phyloP scores from a whole-genome alignment of 345 rosid genomes.

The Euphorbia peplus region DNA sequence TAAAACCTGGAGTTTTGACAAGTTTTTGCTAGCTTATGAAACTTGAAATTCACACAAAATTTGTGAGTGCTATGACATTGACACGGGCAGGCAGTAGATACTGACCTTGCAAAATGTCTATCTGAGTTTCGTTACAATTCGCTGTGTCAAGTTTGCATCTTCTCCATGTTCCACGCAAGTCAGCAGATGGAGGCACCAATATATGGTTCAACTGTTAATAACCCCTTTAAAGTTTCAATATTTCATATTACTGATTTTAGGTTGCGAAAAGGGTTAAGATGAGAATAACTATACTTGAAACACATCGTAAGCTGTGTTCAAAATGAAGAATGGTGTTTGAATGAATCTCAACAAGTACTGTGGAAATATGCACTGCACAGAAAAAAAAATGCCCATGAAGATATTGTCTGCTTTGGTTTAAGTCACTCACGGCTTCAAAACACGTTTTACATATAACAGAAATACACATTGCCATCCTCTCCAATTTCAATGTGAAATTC shows the following conservation, averaged over 20 bases:
- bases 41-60: background rate
- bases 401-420: too few species aligned
- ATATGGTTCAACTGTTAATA: conserved; percentile 64
- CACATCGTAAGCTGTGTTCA: conserved; percentile 91
- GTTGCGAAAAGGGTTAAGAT: conserved; percentile 1
- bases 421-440: too few species aligned
- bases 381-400: conserved; percentile 10
- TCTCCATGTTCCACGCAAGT: conserved; percentile 60
- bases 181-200: conserved; percentile 83
- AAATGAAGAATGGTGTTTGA: conserved; percentile 64
- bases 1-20: conserved; percentile 47
- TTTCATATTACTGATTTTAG: background rate
- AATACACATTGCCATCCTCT: too few species aligned
- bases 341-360: conserved; percentile 68
- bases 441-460: too few species aligned
- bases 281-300: conserved; percentile 52
- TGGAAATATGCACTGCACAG: conserved; percentile 84
- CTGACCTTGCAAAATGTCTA: conserved; percentile 61
- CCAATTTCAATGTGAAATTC: too few species aligned
- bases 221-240: conserved; percentile 4
- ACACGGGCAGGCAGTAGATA: background rate
- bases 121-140: conserved; percentile 53
- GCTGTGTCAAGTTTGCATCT: conserved; percentile 62
- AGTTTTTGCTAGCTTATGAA: background rate
- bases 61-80: background rate